Evolutionary conservation across 768 basidiomycete genomes (phyloP), one percentile per base, ranked within the genome.

Genomic region (Boletus bicolor): DNA sequence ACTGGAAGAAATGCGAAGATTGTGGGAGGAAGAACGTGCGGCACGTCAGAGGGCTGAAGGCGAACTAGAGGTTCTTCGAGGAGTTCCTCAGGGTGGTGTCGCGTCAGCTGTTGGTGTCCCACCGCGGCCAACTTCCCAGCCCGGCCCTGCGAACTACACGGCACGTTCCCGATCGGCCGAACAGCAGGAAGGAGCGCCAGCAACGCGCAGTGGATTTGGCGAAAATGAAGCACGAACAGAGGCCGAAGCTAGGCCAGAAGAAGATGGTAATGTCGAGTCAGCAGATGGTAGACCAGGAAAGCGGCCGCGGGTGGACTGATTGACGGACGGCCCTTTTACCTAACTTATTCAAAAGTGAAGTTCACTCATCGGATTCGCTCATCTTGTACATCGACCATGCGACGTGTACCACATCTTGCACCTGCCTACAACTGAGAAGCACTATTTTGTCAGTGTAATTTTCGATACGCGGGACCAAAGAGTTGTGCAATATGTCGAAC

Each of bases 1-100:
- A 68, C 77, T 93, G 11, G 91, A 91, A 63, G 91, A 92, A 71
- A 77, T 88, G 69, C 83, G 87, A 65, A 76, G 87, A n/a, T 62
- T 85, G 66, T 91, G 89, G 86, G 90, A 91, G 50, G 86, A 89
- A 61, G 91, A 92, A 68, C 79, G 86, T 19, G 74, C 75, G 51
- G 76, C 74, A 4, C 77, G 87, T 34, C 76, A 81, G 68, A 73
- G 86, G 36, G 75, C 80, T 0, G 86, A 90, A 71, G 73, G 72
- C n/a, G 89, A 91, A 66, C 72, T 90, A 14, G 82, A 84, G 47
- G 73, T 77, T 35, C 66, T 88, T 17, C 75, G 80, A 21, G 79
- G 75, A 35, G 72, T 68, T 7, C 58, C 70, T 11, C 69, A 63
- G 45, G 47, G 55, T 14, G 38, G 28, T 5, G 30, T 64, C 35